Percentiles rank a stretch among this genome's conserved stretches.
Conservation (phyloP, 257 asterid species). For the Solanum stenotomum region DNA sequence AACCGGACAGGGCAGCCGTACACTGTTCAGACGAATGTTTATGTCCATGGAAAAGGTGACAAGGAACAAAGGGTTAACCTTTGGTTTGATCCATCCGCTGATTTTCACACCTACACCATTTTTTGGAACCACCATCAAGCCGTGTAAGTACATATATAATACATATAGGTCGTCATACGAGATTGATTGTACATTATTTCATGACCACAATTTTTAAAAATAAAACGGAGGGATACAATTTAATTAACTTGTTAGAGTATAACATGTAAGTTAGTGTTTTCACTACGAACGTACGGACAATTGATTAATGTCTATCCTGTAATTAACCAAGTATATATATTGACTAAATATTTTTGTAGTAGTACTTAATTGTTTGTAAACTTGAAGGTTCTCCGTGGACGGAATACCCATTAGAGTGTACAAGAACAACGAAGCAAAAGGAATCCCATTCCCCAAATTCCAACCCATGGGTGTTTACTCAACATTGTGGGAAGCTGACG, state of each 20-base stretch:
- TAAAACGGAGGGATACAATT: no score
- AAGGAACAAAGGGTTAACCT: constrained; percentile 79
- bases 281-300: not conserved
- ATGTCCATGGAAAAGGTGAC: constrained; percentile 73
- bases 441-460: constrained; percentile 56
- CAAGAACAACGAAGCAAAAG: constrained; percentile 71
- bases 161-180: not conserved
- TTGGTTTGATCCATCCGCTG: constrained; percentile 80
- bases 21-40: constrained; percentile 84
- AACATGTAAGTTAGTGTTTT: not conserved
- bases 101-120: constrained; percentile 57
- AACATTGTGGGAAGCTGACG: constrained; percentile 92
- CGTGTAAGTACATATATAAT: constrained; percentile 40
- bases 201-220: no score
- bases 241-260: not conserved
- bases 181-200: not conserved
- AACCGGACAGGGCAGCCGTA: constrained; percentile 84
- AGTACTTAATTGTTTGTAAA: not conserved
- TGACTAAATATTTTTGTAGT: not conserved
- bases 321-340: not conserved
- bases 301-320: not conserved
- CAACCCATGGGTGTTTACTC: constrained; percentile 78
- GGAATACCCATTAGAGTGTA: constrained; percentile 64
- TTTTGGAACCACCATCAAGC: constrained; percentile 49
- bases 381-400: constrained; percentile 37